A percentile compares a stretch with the other conserved stretches of the same genome.
phyloP scores from a whole-genome alignment of 371 early-diverging fungal genomes.

The Lichtheimia corymbifera region DNA sequence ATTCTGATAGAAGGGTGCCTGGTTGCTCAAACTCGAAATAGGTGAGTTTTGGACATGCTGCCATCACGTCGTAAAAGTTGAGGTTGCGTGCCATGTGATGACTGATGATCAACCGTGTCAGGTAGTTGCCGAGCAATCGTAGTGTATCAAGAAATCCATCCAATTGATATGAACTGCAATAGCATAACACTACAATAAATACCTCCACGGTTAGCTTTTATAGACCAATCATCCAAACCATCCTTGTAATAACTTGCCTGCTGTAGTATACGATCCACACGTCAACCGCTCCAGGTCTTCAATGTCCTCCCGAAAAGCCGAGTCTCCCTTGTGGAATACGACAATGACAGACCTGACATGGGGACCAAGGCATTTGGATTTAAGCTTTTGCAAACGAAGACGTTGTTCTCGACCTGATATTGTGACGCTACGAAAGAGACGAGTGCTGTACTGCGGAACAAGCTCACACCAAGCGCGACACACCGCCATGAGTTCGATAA shows the following conservation, averaged over 20 bases:
- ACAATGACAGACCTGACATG: constrained; percentile 3
- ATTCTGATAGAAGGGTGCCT: neutral
- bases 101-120: neutral
- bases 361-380: neutral
- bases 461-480: constrained; percentile 7
- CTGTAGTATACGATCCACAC: neutral
- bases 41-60: constrained; percentile 5
- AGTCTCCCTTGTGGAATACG: neutral
- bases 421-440: constrained; percentile 4
- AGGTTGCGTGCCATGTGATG: neutral
- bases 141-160: constrained; percentile 1
- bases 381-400: neutral
- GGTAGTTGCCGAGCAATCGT: neutral
- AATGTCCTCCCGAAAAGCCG: neutral
- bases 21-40: neutral
- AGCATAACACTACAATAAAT: constrained; percentile 2
- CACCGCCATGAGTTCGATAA: constrained; percentile 1
- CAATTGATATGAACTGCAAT: neutral
- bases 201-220: neutral
- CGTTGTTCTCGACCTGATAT: neutral
- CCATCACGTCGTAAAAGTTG: neutral
- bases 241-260: neutral
- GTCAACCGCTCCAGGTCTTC: neutral
- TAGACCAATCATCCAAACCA: neutral
- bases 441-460: constrained; percentile 1